Evolutionary conservation across 192 early-diverging fungal genomes (phyloP).

Genomic region (Podila horticola): DNA sequence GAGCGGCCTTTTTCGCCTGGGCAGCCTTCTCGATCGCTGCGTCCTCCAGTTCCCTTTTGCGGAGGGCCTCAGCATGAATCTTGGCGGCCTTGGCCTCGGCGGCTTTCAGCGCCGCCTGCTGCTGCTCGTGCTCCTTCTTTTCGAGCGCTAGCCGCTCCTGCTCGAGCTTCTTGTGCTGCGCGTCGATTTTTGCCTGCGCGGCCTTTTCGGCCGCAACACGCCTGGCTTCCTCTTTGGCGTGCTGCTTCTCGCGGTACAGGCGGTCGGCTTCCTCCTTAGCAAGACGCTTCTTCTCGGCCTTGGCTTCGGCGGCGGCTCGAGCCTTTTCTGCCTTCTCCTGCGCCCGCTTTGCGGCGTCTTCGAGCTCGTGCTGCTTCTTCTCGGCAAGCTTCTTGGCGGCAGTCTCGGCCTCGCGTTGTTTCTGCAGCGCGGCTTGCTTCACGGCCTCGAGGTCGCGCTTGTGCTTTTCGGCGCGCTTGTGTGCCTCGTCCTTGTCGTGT

Average conservation of each 20-base stretch:
- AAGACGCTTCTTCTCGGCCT: slow-evolving; percentile 12
- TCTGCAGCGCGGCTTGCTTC: background rate
- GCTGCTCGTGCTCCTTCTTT: slow-evolving; percentile 10
- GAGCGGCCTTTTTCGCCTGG: background rate
- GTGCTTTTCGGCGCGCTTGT: background rate
- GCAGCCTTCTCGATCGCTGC: slow-evolving; percentile 19
- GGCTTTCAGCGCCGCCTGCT: background rate
- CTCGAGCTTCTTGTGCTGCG: background rate
- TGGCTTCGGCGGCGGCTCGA: background rate
- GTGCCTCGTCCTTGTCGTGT: background rate
- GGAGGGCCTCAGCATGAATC: background rate
- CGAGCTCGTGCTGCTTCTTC: slow-evolving; percentile 2
- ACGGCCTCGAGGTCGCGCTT: background rate
- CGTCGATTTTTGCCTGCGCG: slow-evolving; percentile 7
- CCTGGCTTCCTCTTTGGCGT: slow-evolving; percentile 13
- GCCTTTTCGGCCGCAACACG: slow-evolving; percentile 8
- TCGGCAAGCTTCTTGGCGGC: background rate
- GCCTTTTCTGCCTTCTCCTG: background rate
- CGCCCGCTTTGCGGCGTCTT: background rate
- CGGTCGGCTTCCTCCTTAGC: slow-evolving; percentile 4
- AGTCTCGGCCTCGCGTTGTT: background rate
- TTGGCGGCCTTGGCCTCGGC: slow-evolving; percentile 15
- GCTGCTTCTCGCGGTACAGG: slow-evolving; percentile 7
- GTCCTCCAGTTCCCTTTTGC: slow-evolving; percentile 1
- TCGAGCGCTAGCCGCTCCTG: background rate